These are phyloP conservation scores for Penstemon newberryi DNA, from an alignment of 257 asterid species.

Conservation along the genomic window DNA sequence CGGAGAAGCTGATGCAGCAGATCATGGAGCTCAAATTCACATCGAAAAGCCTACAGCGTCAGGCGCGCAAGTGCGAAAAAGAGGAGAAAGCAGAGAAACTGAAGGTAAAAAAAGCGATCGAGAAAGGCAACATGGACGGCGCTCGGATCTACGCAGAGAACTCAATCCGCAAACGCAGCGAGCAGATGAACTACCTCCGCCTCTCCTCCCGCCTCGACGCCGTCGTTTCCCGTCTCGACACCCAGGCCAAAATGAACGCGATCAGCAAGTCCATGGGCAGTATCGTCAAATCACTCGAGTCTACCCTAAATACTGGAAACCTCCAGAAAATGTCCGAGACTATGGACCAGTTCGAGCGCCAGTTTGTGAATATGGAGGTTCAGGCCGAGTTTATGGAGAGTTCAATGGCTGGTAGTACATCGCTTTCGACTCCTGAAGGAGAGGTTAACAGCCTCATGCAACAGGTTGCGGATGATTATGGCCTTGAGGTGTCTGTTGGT, in stretches of 20 bases:
- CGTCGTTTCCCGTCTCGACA: constrained; percentile 93
- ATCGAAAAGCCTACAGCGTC: constrained; percentile 83
- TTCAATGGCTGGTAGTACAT: constrained; percentile 97
- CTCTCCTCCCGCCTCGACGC: constrained; percentile 92
- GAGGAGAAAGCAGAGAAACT: constrained; percentile 92
- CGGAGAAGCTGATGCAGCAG: constrained; percentile 88
- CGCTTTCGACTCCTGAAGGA: constrained; percentile 89
- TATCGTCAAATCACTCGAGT: constrained; percentile 87
- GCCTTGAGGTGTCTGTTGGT: constrained; percentile 91
- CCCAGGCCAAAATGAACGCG: constrained; percentile 88
- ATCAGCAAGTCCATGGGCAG: constrained; percentile 86
- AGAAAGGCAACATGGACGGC: constrained; percentile 98
- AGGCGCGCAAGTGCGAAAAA: constrained; percentile 88
- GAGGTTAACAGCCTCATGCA: constrained; percentile 94
- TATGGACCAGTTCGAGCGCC: constrained; percentile 90
- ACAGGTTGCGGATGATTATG: constrained; percentile 97
- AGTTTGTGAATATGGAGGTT: constrained; percentile 96
- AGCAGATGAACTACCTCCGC: constrained; percentile 96
- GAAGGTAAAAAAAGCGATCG: constrained; percentile 94
- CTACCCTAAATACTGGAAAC: constrained; percentile 76
- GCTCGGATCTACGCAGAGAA: constrained; percentile 99
- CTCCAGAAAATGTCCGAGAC: constrained; percentile 98
- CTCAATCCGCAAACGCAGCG: constrained; percentile 91
- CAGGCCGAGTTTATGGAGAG: constrained; percentile 99
- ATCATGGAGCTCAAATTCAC: constrained; percentile 97